Conservation (phyloP, 371 early-diverging fungal species). For the Syncephalastrum racemosum region DNA sequence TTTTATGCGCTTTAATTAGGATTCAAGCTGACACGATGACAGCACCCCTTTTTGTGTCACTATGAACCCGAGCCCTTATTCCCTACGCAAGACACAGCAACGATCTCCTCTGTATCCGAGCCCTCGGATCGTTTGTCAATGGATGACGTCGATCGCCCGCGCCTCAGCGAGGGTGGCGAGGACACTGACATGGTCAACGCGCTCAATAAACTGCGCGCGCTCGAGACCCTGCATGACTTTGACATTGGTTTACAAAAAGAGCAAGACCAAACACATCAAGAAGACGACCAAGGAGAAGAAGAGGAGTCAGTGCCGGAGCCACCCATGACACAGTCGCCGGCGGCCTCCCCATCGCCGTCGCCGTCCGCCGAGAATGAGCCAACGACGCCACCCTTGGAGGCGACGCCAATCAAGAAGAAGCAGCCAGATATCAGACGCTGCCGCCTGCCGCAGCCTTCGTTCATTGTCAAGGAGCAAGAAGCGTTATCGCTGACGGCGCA, state of each 20-base stretch:
- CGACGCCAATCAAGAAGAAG: constrained; percentile 3
- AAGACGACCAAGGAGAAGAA: neutral
- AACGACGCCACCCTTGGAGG: neutral
- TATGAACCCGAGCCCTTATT: constrained; percentile 42
- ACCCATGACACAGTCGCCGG: neutral
- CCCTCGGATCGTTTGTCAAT: constrained; percentile 10
- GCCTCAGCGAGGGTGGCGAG: constrained; percentile 5
- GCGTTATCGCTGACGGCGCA: constrained; percentile 28
- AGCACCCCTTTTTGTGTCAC: constrained; percentile 43
- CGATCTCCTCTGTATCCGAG: constrained; percentile 22
- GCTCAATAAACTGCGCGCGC: constrained; percentile 22
- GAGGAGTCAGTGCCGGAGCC: neutral
- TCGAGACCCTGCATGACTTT: constrained; percentile 26
- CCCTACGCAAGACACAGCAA: constrained; percentile 13
- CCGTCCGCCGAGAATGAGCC: neutral
- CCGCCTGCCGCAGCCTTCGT: constrained; percentile 39
- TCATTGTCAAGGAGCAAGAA: constrained; percentile 26
- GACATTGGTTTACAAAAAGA: constrained; percentile 17
- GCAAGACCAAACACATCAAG: neutral
- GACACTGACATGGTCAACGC: constrained; percentile 24
- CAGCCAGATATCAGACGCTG: constrained; percentile 24
- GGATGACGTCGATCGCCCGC: constrained; percentile 1
- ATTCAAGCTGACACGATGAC: constrained; percentile 1
- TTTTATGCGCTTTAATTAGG: no score
- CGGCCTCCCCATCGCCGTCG: neutral